Percentiles rank a stretch among this genome's conserved stretches.
These are phyloP conservation scores for Xylariaceae sp. DNA, from an alignment of 2,329 filamentous ascomycete genomes.

Conservation along the genomic window DNA sequence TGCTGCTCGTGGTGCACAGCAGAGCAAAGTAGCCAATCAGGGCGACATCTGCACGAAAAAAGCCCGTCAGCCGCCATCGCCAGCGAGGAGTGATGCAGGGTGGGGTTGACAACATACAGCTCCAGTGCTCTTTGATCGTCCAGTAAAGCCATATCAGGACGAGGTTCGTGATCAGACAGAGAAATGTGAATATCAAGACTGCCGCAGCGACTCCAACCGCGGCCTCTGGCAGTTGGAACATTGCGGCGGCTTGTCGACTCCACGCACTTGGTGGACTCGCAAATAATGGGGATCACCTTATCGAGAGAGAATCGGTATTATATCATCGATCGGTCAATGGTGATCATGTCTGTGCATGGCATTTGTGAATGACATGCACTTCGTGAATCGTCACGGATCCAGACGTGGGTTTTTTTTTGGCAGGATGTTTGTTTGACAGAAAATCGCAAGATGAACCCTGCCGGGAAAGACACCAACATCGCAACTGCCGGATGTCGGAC, in stretches of 20 bases:
- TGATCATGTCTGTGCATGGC: background rate
- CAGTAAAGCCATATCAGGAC: slow-evolving; percentile 24
- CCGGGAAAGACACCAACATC: too few relatives aligned
- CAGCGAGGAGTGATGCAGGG: background rate
- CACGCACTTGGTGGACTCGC: background rate
- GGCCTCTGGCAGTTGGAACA: slow-evolving; percentile 24
- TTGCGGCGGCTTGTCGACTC: slow-evolving; percentile 5
- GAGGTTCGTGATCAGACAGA: slow-evolving; percentile 19
- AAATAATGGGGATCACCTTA: background rate
- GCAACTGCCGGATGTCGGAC: background rate
- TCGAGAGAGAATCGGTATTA: background rate
- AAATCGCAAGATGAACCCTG: too few relatives aligned
- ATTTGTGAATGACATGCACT: background rate
- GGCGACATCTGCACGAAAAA: slow-evolving; percentile 16
- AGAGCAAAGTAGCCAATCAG: slow-evolving; percentile 23
- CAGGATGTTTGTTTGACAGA: too few relatives aligned
- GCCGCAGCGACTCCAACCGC: slow-evolving; percentile 23
- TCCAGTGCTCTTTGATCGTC: slow-evolving; percentile 17
- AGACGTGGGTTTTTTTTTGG: too few relatives aligned
- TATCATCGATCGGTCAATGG: background rate
- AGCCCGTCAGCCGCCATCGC: slow-evolving; percentile 4
- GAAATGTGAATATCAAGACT: slow-evolving; percentile 23
- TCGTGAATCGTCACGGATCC: too few relatives aligned
- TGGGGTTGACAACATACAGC: slow-evolving; percentile 13
- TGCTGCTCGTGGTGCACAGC: slow-evolving; percentile 21